phyloP scores from a whole-genome alignment of 352 stramenopile genomes.

The Pythium folliculosum region DNA sequence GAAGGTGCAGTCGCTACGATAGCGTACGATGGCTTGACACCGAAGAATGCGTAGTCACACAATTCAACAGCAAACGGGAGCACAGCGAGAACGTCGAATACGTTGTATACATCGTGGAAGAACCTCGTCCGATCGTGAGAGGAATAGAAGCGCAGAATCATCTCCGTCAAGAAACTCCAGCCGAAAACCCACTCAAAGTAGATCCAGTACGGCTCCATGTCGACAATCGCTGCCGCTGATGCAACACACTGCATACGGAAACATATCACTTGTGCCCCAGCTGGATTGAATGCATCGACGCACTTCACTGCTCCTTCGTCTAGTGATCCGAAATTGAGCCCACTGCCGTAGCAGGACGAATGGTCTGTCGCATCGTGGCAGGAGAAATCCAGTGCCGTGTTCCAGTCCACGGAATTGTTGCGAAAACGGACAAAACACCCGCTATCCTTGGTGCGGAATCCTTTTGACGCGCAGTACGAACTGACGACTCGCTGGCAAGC shows the following conservation, averaged over 20 bases:
- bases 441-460: constrained; percentile 34
- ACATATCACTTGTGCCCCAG: constrained; percentile 44
- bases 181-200: constrained; percentile 77
- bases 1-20: constrained; percentile 67
- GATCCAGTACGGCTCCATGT: constrained; percentile 79
- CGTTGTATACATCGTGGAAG: constrained; percentile 58
- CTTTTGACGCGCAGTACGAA: constrained; percentile 47
- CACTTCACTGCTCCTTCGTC: constrained; percentile 32
- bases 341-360: constrained; percentile 47
- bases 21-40: constrained; percentile 48
- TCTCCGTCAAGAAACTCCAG: constrained; percentile 53
- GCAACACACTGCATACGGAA: constrained; percentile 51
- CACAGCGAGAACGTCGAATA: constrained; percentile 67
- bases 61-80: constrained; percentile 66
- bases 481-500: constrained; percentile 52
- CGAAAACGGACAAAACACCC: constrained; percentile 45
- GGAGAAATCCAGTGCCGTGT: constrained; percentile 41
- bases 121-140: constrained; percentile 40
- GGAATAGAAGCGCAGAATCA: constrained; percentile 59
- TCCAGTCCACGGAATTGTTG: constrained; percentile 37
- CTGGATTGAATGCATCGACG: constrained; percentile 33
- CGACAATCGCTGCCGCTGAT: constrained; percentile 32
- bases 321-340: constrained; percentile 58
- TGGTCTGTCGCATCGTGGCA: constrained; percentile 30
- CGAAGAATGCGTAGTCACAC: constrained; percentile 31